Conservation (phyloP, 116 monocot genomes). For the Posidonia oceanica region DNA sequence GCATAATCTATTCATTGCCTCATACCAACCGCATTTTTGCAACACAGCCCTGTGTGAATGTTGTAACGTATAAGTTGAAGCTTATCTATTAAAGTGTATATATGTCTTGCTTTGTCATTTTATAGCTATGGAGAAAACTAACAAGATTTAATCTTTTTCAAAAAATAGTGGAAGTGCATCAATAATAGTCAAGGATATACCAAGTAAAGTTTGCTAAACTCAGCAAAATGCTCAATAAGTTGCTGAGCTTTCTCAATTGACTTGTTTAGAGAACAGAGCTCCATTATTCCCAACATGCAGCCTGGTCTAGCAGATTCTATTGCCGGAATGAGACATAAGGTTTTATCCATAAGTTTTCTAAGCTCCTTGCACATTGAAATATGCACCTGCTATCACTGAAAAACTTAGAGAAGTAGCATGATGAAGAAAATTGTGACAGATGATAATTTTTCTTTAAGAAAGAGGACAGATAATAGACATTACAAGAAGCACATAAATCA, state of each 20-base stretch:
- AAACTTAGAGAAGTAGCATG: not conserved
- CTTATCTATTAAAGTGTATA: no score
- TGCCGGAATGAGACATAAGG: conserved; percentile 49
- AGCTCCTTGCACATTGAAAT: conserved; percentile 56
- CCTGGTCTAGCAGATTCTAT: conserved; percentile 85
- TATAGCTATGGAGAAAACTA: no score
- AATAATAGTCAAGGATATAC: conserved; percentile 23
- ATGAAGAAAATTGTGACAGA: not conserved
- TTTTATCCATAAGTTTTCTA: conserved; percentile 29
- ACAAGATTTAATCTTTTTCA: not conserved
- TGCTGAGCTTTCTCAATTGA: conserved; percentile 52
- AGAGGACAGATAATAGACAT: no score
- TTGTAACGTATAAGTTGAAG: no score
- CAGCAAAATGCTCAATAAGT: conserved; percentile 61
- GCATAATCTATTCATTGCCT: no score
- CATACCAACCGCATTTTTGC: no score
- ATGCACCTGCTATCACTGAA: conserved; percentile 35
- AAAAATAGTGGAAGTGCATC: not conserved
- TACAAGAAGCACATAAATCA: no score
- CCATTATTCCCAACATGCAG: conserved; percentile 49
- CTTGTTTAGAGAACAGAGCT: conserved; percentile 52
- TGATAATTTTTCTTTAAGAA: no score
- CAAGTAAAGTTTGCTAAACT: conserved; percentile 86
- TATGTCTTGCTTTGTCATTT: no score
- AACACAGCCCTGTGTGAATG: no score